Base-by-base conservation (phyloP, 2,329 filamentous ascomycete genomes). In the Mycosphaerella sp. region DNA sequence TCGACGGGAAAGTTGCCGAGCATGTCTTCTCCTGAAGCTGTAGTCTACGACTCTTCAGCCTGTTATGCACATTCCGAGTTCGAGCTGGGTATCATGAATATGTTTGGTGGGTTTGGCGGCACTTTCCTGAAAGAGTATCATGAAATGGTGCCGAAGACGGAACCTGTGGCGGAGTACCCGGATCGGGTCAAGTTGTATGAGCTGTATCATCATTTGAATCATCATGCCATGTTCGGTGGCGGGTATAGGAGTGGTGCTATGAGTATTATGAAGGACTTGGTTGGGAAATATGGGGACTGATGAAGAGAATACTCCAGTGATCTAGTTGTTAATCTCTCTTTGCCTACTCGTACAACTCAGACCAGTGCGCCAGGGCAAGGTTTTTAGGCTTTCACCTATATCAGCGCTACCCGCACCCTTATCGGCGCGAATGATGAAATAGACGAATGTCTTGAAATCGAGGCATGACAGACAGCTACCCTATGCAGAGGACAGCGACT, bases 21-120 rank as follows among this genome's bases (percentile, higher is more conserved):
- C 0, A 71, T 72, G 39, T 76, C 77, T 0, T 77, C 74, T 1
- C 72, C 77, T 0, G 87, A 91, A 61, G 85, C 90, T 60, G 82
- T 95, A 0, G 81, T 95, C 1, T 96, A 84, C 66, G 92, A 96
- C 67, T 83, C 90, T 12, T 86, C 85, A 2, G 80, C 83, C 41
- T 87, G 86, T 59, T 96, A 95, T 66, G 89, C 85, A 1, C 91
- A 96, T 68, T 86, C 80, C 1, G 92, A 97, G 74, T 96, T 85
- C 70, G 92, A 96, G 62, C 74, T 95, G 49, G 92, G 92, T 0
- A 95, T 95, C 61, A 96, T 96, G 90, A 81, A 80, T 48, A 95
- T 96, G 90, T 97, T 96, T 78, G 91, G 91, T 0, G 92, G 92
- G 0, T 95, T 95, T 70, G 83, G 83, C 0, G 64, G 70, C 0